phyloP scores from a whole-genome alignment of 345 rosid genomes.

The Populus euphratica region DNA sequence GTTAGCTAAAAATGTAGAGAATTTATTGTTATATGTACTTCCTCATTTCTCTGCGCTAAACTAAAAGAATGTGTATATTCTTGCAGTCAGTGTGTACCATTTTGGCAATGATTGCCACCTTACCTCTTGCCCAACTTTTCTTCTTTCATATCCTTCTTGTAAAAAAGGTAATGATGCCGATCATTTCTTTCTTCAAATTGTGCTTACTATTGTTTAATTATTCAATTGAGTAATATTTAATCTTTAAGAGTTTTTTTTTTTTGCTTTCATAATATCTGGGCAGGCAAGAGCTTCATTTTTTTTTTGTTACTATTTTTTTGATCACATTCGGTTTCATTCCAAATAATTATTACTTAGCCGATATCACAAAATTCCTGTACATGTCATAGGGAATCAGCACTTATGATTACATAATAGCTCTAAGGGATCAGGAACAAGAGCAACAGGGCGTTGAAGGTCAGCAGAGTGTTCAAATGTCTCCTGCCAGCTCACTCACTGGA shows the following conservation, averaged over 20 bases:
- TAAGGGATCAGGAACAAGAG: conserved; percentile 97
- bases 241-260: neutral
- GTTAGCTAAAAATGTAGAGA: neutral
- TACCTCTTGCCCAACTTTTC: conserved; percentile 94
- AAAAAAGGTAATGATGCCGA: conserved; percentile 58
- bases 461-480: conserved; percentile 96
- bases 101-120: conserved; percentile 89
- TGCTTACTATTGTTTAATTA: neutral
- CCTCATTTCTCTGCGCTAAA: neutral
- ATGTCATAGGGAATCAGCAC: conserved; percentile 87
- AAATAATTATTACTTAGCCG: neutral
- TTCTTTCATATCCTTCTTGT: conserved; percentile 93
- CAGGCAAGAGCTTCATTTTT: neutral
- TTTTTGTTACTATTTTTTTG: neutral
- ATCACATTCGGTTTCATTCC: neutral
- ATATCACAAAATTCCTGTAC: conserved; percentile 3
- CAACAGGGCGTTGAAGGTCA: conserved; percentile 80
- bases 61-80: conserved; percentile 1
- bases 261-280: neutral
- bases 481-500: conserved; percentile 91
- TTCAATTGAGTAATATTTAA: neutral
- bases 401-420: conserved; percentile 93
- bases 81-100: conserved; percentile 77
- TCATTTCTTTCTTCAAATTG: neutral
- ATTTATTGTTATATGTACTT: neutral